These are phyloP conservation scores for Trichothecium sympodiale DNA, from an alignment of 2,329 filamentous ascomycete species.

Conservation along the genomic window DNA sequence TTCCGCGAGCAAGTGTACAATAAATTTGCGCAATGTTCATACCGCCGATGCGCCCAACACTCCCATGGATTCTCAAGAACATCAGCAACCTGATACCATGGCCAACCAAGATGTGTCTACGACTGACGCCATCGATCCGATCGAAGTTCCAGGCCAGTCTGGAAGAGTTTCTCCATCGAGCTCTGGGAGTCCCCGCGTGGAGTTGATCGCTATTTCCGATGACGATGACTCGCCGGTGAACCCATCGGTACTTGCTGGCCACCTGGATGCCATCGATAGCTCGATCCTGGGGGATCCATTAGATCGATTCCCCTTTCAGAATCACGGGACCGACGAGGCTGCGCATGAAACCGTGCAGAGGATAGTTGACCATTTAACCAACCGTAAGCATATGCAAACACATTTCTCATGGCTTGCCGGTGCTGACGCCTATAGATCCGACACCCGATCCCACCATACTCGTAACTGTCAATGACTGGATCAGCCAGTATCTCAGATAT, in stretches of 20 bases:
- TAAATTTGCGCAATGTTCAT: conserved; percentile 41
- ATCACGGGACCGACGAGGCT: conserved; percentile 14
- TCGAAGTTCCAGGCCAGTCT: not conserved
- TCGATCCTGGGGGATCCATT: conserved; percentile 26
- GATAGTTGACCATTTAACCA: conserved; percentile 23
- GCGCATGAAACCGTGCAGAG: conserved; percentile 21
- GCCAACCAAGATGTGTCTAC: too few relatives aligned
- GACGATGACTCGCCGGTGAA: conserved; percentile 1
- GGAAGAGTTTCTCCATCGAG: not conserved
- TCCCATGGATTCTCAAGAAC: too few relatives aligned
- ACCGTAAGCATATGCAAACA: conserved; percentile 13
- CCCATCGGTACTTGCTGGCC: too few relatives aligned
- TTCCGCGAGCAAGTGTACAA: conserved; percentile 47
- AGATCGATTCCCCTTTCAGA: conserved; percentile 33
- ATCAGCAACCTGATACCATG: too few relatives aligned
- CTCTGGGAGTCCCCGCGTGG: conserved; percentile 3
- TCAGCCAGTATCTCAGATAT: too few relatives aligned
- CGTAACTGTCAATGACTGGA: too few relatives aligned
- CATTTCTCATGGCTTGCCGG: too few relatives aligned
- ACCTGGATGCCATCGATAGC: too few relatives aligned
- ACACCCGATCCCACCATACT: too few relatives aligned
- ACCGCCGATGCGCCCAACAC: conserved; percentile 1
- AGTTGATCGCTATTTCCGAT: conserved; percentile 3
- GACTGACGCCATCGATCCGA: not conserved
- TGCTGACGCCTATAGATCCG: too few relatives aligned